These are phyloP conservation scores for Albifimbria verrucaria DNA, from an alignment of 2,329 filamentous ascomycete genomes.

Conservation along the genomic window DNA sequence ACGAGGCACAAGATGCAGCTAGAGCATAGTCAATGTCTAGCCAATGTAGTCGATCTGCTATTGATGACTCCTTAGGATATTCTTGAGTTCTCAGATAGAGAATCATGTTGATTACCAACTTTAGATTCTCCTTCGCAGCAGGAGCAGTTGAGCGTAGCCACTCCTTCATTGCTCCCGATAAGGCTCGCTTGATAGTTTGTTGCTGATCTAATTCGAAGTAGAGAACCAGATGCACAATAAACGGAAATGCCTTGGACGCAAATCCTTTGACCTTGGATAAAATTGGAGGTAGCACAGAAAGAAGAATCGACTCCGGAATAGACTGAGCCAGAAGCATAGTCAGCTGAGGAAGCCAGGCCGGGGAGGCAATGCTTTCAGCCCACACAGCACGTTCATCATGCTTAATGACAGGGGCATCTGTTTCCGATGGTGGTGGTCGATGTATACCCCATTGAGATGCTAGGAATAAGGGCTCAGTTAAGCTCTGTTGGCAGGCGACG, in stretches of 20 bases:
- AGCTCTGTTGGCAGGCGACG: slow-evolving; percentile 46
- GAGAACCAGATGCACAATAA: slow-evolving; percentile 79
- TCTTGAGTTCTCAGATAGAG: slow-evolving; percentile 85
- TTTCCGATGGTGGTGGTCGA: slow-evolving; percentile 53
- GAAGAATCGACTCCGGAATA: slow-evolving; percentile 60
- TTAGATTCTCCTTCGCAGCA: slow-evolving; percentile 58
- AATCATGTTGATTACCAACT: slow-evolving; percentile 72
- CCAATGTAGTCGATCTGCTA: slow-evolving; percentile 78
- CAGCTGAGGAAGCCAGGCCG: slow-evolving; percentile 61
- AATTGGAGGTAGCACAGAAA: slow-evolving; percentile 65
- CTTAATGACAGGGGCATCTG: slow-evolving; percentile 4
- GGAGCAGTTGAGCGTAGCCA: slow-evolving; percentile 52
- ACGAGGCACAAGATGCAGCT: slow-evolving; percentile 68
- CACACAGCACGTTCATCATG: slow-evolving; percentile 22
- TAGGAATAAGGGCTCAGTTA: slow-evolving; percentile 48
- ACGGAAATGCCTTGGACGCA: slow-evolving; percentile 73
- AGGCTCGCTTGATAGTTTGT: slow-evolving; percentile 51
- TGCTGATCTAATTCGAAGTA: slow-evolving; percentile 62
- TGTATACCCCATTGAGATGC: slow-evolving; percentile 58
- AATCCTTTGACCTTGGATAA: slow-evolving; percentile 65
- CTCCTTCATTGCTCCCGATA: slow-evolving; percentile 63
- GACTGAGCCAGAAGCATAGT: slow-evolving; percentile 58
- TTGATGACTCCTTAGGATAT: slow-evolving; percentile 70
- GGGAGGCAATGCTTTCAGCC: slow-evolving; percentile 37
- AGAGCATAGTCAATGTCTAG: slow-evolving; percentile 74